A percentile compares a stretch with the other conserved stretches of the same genome.
These are phyloP conservation scores for Phialocephala subalpina DNA, from an alignment of 2,329 filamentous ascomycete genomes.

Conservation along the genomic window DNA sequence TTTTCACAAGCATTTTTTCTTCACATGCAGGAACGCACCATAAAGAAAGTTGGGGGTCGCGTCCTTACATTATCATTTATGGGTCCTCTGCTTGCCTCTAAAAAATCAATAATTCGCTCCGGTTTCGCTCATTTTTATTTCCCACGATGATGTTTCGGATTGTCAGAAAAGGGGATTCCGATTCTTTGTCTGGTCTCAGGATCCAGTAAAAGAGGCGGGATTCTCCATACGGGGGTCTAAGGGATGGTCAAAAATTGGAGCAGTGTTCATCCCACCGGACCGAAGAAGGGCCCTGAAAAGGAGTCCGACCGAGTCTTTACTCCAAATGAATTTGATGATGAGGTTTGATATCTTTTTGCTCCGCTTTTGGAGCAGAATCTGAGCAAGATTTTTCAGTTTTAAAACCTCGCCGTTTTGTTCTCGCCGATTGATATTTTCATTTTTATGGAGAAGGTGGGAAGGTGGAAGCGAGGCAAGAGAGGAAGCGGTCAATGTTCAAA, in stretches of 20 bases:
- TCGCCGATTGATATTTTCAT: not conserved
- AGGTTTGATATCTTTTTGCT: not conserved
- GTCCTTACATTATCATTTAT: not conserved
- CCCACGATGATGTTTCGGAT: not conserved
- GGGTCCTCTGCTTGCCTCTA: too few species aligned
- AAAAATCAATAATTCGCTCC: too few species aligned
- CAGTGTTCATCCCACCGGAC: not conserved
- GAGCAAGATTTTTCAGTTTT: not conserved
- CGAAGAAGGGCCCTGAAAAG: not conserved
- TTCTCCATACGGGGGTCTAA: not conserved
- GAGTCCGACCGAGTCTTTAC: conserved; percentile 4
- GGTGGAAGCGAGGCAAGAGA: too few species aligned
- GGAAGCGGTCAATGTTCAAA: not conserved
- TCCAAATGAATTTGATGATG: not conserved
- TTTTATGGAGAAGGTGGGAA: not conserved
- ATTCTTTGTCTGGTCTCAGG: not conserved
- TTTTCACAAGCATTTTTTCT: conserved; percentile 1
- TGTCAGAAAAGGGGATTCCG: not conserved
- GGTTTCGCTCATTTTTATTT: too few species aligned
- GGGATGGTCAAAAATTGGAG: not conserved
- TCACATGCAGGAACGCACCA: conserved; percentile 6
- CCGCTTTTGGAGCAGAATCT: not conserved
- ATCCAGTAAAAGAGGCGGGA: not conserved
- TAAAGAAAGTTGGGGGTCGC: not conserved
- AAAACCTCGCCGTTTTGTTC: not conserved